Evolutionary conservation across 257 asterid species (phyloP), one percentile per base, ranked within the genome.

Genomic region (Voacanga thouarsii): DNA sequence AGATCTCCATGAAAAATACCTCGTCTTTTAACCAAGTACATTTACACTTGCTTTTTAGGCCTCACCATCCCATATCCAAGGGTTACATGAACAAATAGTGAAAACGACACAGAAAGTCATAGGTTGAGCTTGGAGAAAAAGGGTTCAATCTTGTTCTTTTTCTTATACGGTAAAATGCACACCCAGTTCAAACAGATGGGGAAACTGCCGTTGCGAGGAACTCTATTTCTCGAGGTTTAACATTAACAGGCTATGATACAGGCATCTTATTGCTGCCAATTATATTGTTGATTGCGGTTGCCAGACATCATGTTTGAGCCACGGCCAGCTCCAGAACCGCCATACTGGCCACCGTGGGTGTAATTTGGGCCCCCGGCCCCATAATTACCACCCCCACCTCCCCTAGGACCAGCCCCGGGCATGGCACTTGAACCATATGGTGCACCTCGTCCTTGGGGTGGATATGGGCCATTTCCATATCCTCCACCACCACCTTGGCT

Each of bases 401-500:
- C 92, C 51, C 93, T 89, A 57, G 97, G 96, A 43, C 90, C 96
- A 68, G 85, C 82, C 77, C 91, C 90, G 0, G 91, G 85, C 78
- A 88, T 77, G 73, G 88, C 84, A 67, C 91, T 78, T 43, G 96
- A 84, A 37, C 90, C 89, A 78, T 92, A 91, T 3, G 91, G 90
- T 7, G 92, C 91, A 16, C 89, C 97, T 44, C 96, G 86, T 63
- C 97, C 98, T 77, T 91, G 97, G 72, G 97, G 88, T 53, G 96
- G 96, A 85, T 88, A 92, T 7, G 90, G 89, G 60, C 89, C 97
- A 41, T 76, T 90, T 77, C 89, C 87, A 80, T 93, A 93, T 76
- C 92, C 88, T 59, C 93, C 91, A 16, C 89, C 91, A 16, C 89
- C 89, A 76, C 96, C 97, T 80, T 86, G 90, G 45, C 92, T 93